These are phyloP conservation scores for Termitomyces sp. DNA, from an alignment of 1,284 basidiomycete genomes.

Conservation along the genomic window DNA sequence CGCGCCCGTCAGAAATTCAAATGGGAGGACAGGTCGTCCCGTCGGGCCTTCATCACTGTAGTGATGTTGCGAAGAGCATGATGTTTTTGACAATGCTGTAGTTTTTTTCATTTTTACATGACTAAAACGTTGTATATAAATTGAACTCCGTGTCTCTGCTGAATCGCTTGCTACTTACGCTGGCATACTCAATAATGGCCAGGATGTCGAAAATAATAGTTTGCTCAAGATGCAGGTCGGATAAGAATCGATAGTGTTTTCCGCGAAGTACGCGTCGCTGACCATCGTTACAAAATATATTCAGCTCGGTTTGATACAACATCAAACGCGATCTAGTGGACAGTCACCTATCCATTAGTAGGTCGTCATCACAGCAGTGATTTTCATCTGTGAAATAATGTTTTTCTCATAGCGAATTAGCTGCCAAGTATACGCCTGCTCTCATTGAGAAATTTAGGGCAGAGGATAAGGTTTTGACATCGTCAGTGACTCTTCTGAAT, in stretches of 20 bases:
- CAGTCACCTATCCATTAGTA: slow-evolving; percentile 14
- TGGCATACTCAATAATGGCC: slow-evolving; percentile 11
- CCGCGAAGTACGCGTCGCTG: neutral
- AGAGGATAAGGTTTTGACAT: slow-evolving; percentile 22
- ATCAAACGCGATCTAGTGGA: slow-evolving; percentile 8
- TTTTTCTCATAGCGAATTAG: slow-evolving; percentile 28
- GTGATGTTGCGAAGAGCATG: too few species aligned
- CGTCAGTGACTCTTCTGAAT: slow-evolving; percentile 29
- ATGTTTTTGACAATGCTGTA: too few species aligned
- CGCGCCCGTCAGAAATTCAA: slow-evolving; percentile 8
- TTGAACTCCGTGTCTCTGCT: slow-evolving; percentile 12
- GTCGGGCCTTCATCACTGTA: slow-evolving; percentile 7
- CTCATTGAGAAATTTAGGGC: slow-evolving; percentile 27
- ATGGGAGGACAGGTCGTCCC: slow-evolving; percentile 14
- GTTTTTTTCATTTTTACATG: neutral
- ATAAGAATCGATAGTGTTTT: neutral
- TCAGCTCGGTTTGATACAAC: slow-evolving; percentile 18
- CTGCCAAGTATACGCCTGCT: slow-evolving; percentile 34
- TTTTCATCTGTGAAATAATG: neutral
- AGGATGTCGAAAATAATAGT: slow-evolving; percentile 4
- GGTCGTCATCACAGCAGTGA: neutral
- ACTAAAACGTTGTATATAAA: too few species aligned
- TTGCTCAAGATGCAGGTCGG: slow-evolving; percentile 16
- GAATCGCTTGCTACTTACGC: slow-evolving; percentile 14
- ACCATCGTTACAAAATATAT: neutral